Base-by-base conservation (phyloP, 352 stramenopile genomes). In the Globisporangium cylindrosporum region DNA sequence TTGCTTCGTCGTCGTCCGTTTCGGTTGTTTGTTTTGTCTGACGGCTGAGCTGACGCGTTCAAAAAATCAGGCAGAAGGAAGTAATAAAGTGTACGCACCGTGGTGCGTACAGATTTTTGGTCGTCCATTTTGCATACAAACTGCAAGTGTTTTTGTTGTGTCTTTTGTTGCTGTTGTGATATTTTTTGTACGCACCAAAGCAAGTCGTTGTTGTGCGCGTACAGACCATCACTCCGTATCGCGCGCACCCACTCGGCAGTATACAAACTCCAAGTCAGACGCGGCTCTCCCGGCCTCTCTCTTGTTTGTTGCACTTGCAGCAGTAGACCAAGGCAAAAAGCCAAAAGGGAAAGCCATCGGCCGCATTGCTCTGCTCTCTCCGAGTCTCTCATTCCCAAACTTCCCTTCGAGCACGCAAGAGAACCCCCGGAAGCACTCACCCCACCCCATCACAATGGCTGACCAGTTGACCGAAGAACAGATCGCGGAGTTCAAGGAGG, bases 401-500 rank as follows among this genome's bases (percentile, higher is more conserved):
- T 91, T 81, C n/a, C 74, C 59, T 76, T 73, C 72, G 76, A 62
- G 48, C 22, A 9, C 75, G 56, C 77, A 84, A 80, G 68, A 54
- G 69, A 66, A 59, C 66, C 73, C 65, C 48, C 46, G 75, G 56
- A 67, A 75, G 20, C 27, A 32, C 27, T 32, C 59, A 43, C 59
- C 24, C 46, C 60, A 51, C 15, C 4, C 22, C 20, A 41, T 49
- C 55, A 46, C 38, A 57, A 95, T 95, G 88, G 86, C 88, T 78
- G 88, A 96, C 80, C 89, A 96, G 72, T 74, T 97, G 56, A 97
- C 90, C n/a, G 86, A 95, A 79, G 86, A 96, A 79, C 97, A 99
- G 86, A 99, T 99, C 86, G 97, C 97, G 51, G 98, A 99, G 92
- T 99, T 99, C 92, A 99, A 99, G 95, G 98, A 99, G 87, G 98